Evolutionary conservation across 495 filamentous ascomycete species (phyloP).

Genomic region (Neurospora africana): DNA sequence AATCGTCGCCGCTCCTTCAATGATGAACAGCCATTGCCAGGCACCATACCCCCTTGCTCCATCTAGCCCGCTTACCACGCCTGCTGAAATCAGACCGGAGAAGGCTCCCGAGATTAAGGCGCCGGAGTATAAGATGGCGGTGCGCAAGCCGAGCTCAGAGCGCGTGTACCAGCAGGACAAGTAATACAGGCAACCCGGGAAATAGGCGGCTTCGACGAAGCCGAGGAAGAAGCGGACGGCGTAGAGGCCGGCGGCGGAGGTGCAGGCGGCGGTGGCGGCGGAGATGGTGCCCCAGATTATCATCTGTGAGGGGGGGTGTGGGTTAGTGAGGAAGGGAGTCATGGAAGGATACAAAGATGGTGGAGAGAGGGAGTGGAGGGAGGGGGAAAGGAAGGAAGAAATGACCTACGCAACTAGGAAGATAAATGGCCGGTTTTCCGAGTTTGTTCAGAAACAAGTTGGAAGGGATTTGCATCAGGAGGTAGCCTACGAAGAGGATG

Average conservation of each 20-base stretch:
- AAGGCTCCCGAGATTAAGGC: constrained; percentile 54
- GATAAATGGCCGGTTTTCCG: constrained; percentile 51
- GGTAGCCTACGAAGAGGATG: constrained; percentile 62
- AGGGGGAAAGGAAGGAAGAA: not conserved
- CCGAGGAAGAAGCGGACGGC: constrained; percentile 63
- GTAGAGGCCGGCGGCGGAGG: constrained; percentile 51
- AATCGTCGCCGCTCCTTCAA: constrained; percentile 54
- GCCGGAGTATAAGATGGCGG: constrained; percentile 52
- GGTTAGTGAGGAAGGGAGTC: constrained; percentile 19
- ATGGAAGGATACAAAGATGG: not conserved
- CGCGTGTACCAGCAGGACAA: constrained; percentile 52
- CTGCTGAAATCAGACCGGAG: constrained; percentile 52
- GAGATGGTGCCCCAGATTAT: constrained; percentile 66
- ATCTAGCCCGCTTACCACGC: constrained; percentile 40
- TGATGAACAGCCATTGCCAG: constrained; percentile 67
- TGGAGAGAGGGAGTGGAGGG: not conserved
- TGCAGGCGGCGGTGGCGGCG: constrained; percentile 48
- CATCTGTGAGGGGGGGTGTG: constrained; percentile 41
- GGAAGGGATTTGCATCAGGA: constrained; percentile 50
- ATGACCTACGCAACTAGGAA: constrained; percentile 41
- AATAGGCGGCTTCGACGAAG: constrained; percentile 45
- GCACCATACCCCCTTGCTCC: constrained; percentile 32
- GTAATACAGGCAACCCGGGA: constrained; percentile 43
- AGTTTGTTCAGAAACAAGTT: constrained; percentile 51
- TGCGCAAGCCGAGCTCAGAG: constrained; percentile 44